phyloP scores from a whole-genome alignment of 176 grass and related monocot genomes.

The Canna indica region DNA sequence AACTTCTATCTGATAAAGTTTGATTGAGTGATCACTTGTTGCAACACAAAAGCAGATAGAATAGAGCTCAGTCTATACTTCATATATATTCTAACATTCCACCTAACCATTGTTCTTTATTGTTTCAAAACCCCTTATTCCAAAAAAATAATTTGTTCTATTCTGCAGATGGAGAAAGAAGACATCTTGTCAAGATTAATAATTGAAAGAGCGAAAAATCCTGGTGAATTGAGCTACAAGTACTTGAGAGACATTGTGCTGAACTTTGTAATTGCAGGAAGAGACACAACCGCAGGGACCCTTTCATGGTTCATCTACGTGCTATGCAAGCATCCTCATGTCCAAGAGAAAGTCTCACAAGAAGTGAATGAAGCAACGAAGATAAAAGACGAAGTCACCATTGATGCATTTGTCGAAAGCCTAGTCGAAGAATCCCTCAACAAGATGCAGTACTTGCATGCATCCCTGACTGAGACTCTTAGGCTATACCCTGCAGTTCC shows the following conservation, averaged over 20 bases:
- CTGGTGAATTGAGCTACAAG: conserved; percentile 1
- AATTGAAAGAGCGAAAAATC: conserved; percentile 4
- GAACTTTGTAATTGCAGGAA: conserved; percentile 10
- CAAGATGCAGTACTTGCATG: conserved; percentile 17
- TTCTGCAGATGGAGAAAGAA: conserved; percentile 17
- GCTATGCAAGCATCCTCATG: conserved; percentile 9
- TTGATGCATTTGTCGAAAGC: not conserved
- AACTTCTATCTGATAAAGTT: too few relatives aligned
- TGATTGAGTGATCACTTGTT: too few relatives aligned
- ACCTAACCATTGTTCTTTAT: too few relatives aligned
- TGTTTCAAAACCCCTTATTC: too few relatives aligned
- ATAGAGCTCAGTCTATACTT: too few relatives aligned
- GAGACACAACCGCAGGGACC: conserved; percentile 13
- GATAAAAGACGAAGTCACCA: not conserved
- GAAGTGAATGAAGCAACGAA: conserved; percentile 2
- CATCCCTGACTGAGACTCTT: conserved; percentile 5
- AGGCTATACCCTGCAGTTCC: conserved; percentile 20
- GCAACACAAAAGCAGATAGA: too few relatives aligned
- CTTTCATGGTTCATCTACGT: conserved; percentile 13
- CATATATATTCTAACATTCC: too few relatives aligned
- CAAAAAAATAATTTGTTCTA: too few relatives aligned
- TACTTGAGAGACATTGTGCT: conserved; percentile 17
- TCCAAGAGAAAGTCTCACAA: not conserved
- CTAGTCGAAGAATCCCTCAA: conserved; percentile 4
- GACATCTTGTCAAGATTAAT: conserved; percentile 18